Evolutionary conservation across 352 stramenopile species (phyloP), one percentile per base, ranked within the genome.

Genomic region (Peronosclerospora sorghi): DNA sequence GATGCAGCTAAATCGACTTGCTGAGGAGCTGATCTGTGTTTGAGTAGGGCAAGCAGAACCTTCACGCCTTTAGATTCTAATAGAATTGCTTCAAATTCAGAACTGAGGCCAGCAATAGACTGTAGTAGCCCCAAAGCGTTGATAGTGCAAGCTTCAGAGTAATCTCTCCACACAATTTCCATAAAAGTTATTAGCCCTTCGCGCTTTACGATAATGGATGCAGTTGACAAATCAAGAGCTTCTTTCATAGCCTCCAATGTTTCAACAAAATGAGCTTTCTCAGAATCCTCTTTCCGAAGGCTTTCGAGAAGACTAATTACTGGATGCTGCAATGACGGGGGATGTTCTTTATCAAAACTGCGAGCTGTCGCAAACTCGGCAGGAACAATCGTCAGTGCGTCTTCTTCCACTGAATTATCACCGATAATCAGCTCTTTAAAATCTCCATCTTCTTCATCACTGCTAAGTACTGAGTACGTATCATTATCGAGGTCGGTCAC

Each of bases 1-100:
- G 62, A 73, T 1, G 56, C 68, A 21, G 68, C 63, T n/a, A 73
- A 43, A 7, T 77, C 59, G 14, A 80, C 46, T 48, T 77, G 65
- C 15, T 71, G 54, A 1, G 62, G 53, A 41, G 61, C 62, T 9
- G 56, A 59, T 15, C 58, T 45, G 20, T 70, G 56, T 39, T 68
- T 68, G 3, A 80, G 47, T 5, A 77, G 63, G 15, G 59, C 47
- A 10, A 73, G 59, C 7, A 80, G 21, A 20, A 77, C 61, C 35
- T 65, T 65, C 10, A 80, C 61, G 13, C 67, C 51, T 35, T 72
- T 69, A 7, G 51, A 68, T 9, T 66, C 59, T 2, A 80, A 54
- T 14, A 80, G 50, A 18, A 46, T 47, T n/a, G 45, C 41, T 26
- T 73, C 64, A 23, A 72, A 74, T 4, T 68, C 56, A 8, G 56